These are phyloP conservation scores for Aspergillus fijiensis DNA, from an alignment of 2,329 filamentous ascomycete species.

Conservation along the genomic window DNA sequence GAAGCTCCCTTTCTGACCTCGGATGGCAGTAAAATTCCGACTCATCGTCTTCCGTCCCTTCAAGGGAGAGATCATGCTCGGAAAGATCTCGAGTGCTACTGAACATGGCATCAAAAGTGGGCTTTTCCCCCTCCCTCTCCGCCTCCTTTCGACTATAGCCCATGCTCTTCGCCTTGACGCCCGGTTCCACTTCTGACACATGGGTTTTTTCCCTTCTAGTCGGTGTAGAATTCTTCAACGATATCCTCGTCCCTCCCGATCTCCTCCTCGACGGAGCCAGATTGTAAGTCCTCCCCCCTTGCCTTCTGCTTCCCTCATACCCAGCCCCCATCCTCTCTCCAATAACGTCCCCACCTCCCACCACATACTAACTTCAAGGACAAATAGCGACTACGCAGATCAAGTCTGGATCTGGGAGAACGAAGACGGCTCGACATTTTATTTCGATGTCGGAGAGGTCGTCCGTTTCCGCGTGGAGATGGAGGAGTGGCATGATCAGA, in stretches of 20 bases:
- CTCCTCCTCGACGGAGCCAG: slow-evolving; percentile 72
- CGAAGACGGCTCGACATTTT: slow-evolving; percentile 69
- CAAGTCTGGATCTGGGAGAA: slow-evolving; percentile 82
- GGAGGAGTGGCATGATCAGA: slow-evolving; percentile 89
- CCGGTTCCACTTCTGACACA: no score
- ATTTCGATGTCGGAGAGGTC: slow-evolving; percentile 85
- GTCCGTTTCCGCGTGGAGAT: slow-evolving; percentile 82
- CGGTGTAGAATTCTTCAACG: slow-evolving; percentile 88
- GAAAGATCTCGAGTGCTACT: slow-evolving; percentile 74
- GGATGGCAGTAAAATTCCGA: slow-evolving; percentile 75
- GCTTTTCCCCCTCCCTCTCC: slow-evolving; percentile 17
- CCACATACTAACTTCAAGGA: slow-evolving; percentile 20
- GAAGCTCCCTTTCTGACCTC: not conserved
- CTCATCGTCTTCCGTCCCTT: slow-evolving; percentile 93
- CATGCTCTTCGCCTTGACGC: no score
- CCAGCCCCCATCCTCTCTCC: no score
- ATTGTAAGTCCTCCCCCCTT: slow-evolving; percentile 58
- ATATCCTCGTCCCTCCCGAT: slow-evolving; percentile 76
- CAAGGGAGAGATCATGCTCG: slow-evolving; percentile 87
- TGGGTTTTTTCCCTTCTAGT: slow-evolving; percentile 48
- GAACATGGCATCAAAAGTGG: slow-evolving; percentile 69
- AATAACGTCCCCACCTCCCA: not conserved
- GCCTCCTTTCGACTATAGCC: not conserved
- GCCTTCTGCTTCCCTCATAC: no score
- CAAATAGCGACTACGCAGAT: slow-evolving; percentile 66